Evolutionary conservation across 108 stramenopile genomes (phyloP).

Genomic region (Skeletonema grethae): DNA sequence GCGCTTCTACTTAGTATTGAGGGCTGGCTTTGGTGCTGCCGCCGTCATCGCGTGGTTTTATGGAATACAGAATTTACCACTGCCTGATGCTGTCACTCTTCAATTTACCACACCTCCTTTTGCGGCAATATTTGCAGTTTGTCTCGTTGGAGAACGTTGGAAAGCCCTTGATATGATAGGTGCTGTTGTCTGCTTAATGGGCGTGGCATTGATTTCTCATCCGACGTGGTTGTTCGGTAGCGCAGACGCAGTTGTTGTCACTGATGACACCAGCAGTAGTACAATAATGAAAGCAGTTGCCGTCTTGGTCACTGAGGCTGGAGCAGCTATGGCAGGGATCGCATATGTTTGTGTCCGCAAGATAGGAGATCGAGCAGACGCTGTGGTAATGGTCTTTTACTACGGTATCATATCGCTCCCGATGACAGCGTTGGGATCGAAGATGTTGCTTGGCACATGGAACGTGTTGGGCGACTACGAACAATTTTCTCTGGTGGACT

Average conservation of each 20-base stretch:
- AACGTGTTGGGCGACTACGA: constrained; percentile 29
- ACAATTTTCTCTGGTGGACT: constrained; percentile 22
- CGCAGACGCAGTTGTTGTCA: background rate
- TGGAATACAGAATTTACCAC: constrained; percentile 41
- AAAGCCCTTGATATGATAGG: constrained; percentile 37
- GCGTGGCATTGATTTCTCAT: constrained; percentile 48
- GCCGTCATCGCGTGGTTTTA: constrained; percentile 49
- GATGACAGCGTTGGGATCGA: constrained; percentile 34
- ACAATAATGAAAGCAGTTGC: constrained; percentile 27
- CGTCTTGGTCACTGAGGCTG: constrained; percentile 32
- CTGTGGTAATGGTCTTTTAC: constrained; percentile 49
- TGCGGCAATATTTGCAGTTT: constrained; percentile 46
- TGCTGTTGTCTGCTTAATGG: constrained; percentile 40
- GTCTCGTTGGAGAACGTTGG: constrained; percentile 43
- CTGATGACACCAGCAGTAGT: background rate
- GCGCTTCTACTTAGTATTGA: constrained; percentile 24
- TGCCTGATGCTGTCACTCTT: constrained; percentile 48
- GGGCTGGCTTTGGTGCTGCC: constrained; percentile 30
- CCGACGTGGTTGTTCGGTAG: constrained; percentile 45
- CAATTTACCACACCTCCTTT: constrained; percentile 52
- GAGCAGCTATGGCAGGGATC: constrained; percentile 47
- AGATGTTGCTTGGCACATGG: constrained; percentile 32
- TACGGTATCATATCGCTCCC: constrained; percentile 39
- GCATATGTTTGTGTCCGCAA: constrained; percentile 49
- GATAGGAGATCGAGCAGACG: constrained; percentile 37